Conservation (phyloP, 2,329 filamentous ascomycete genomes). For the Ophiostoma pallidulum region DNA sequence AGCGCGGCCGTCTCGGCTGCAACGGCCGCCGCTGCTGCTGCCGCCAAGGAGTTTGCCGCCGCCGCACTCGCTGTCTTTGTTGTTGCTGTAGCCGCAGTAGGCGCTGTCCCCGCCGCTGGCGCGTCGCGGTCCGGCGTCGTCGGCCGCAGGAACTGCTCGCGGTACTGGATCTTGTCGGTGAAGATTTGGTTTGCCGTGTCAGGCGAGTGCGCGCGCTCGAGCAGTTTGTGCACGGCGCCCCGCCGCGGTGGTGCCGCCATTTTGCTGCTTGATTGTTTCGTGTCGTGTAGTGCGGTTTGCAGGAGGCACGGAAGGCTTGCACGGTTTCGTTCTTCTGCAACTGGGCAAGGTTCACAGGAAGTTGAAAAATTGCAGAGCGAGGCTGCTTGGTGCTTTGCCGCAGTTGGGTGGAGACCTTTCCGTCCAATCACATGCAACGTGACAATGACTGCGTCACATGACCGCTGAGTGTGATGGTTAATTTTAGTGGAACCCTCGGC, state of each 20-base stretch:
- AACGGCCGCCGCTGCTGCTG: conserved; percentile 22
- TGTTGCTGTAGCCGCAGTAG: neutral
- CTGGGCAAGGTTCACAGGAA: no score
- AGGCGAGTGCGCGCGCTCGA: conserved; percentile 70
- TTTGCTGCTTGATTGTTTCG: conserved; percentile 24
- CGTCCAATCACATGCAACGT: no score
- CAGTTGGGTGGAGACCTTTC: no score
- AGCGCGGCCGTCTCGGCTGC: conserved; percentile 50
- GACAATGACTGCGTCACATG: no score
- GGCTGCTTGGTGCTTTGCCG: no score
- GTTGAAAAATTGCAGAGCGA: no score
- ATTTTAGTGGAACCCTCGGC: no score
- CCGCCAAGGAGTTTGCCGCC: conserved; percentile 1
- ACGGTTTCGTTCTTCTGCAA: no score
- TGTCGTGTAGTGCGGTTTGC: neutral
- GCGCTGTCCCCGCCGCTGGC: neutral
- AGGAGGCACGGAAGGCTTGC: no score
- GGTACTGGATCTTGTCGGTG: conserved; percentile 72
- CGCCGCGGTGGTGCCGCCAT: conserved; percentile 31
- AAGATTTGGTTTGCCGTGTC: conserved; percentile 62
- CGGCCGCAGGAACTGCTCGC: conserved; percentile 68
- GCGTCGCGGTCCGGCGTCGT: conserved; percentile 52
- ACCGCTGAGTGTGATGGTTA: no score
- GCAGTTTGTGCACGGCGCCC: conserved; percentile 41
- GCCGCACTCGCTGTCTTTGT: neutral